Evolutionary conservation across 2,329 filamentous ascomycete genomes (phyloP), one percentile per base, ranked within the genome.

Genomic region (Ophiostoma sp.): DNA sequence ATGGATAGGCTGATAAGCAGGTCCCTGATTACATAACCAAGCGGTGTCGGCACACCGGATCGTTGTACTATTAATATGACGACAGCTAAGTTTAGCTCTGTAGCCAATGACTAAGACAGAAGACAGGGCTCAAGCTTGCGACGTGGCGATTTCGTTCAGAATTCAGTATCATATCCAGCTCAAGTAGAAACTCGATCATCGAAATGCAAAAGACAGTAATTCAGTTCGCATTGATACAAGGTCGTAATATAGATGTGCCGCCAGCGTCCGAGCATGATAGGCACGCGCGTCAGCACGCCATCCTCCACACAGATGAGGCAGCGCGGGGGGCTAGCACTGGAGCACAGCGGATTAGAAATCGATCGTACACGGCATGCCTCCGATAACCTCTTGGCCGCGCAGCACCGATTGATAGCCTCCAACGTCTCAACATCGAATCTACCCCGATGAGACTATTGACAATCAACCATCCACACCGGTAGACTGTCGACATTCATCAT

Each of bases 321-420:
- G 60, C 9, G 45, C 49, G 49, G 49, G 66, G 58, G 58, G 42
- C 40, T 47, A n/a, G 18, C 40, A 60, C 58, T 49, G 7, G 55
- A 44, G 27, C 58, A n/a, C 40, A 36, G n/a, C 63, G 60, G 67
- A 40, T 69, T 69, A 64, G 55, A 67, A 69, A 67, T 67, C 69
- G 27, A 6, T 12, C 18, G 16, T 55, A 55, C n/a, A 3, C n/a
- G 9, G 12, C 36, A 8, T n/a, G 58, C 36, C 38, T 42, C 38
- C 49, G 49, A 9, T 55, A 9, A 11, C 27, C 49, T 18, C 49
- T 55, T 36, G 49, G 49, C 49, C 45, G 27, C 27, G 27, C 27
- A 27, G 27, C 27, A 27, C 27, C 27, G 27, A 27, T 27, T 27
- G 27, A 27, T 27, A 27, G 27, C 27, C 27, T 27, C 27, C 27